A percentile compares a stretch with the other conserved stretches of the same genome.
Evolutionary conservation across 306 rosid genomes (phyloP).

Genomic region (Fagus sylvatica): DNA sequence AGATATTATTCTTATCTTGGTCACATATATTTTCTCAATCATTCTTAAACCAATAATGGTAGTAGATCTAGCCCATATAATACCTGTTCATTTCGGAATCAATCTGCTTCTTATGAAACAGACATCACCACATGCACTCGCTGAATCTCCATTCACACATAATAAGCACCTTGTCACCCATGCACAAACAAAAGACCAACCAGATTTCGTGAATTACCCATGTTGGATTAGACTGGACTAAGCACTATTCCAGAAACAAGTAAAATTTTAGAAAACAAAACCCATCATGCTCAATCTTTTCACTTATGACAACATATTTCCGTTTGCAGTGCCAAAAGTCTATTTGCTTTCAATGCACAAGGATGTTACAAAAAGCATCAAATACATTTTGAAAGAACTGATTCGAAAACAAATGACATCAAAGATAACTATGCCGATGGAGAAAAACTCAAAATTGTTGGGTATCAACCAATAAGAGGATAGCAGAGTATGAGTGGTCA

Average conservation of each 20-base stretch:
- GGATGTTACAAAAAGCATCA: conserved; percentile 26
- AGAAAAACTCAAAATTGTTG: conserved; percentile 20
- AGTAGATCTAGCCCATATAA: not conserved
- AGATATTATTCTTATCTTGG: too few relatives aligned
- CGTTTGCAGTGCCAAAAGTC: conserved; percentile 6
- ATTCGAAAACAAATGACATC: conserved; percentile 7
- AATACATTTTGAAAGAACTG: conserved; percentile 25
- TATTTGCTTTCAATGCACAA: conserved; percentile 16
- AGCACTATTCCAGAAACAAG: conserved; percentile 8
- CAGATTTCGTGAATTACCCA: not conserved
- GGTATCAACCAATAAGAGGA: not conserved
- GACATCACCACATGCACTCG: too few relatives aligned
- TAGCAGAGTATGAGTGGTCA: conserved; percentile 1
- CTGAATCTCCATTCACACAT: not conserved
- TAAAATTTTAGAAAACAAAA: conserved; percentile 5
- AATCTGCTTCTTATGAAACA: too few relatives aligned
- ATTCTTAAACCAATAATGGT: too few relatives aligned
- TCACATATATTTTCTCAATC: too few relatives aligned
- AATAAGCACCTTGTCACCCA: not conserved
- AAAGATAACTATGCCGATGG: conserved; percentile 21
- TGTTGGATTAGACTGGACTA: not conserved
- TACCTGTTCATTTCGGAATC: too few relatives aligned
- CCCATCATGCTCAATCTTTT: conserved; percentile 18
- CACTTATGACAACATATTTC: conserved; percentile 22
- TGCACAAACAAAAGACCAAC: not conserved